Percentiles rank a stretch among this genome's conserved stretches.
phyloP scores from a whole-genome alignment of 257 asterid species.

The Eustoma russellianum region DNA sequence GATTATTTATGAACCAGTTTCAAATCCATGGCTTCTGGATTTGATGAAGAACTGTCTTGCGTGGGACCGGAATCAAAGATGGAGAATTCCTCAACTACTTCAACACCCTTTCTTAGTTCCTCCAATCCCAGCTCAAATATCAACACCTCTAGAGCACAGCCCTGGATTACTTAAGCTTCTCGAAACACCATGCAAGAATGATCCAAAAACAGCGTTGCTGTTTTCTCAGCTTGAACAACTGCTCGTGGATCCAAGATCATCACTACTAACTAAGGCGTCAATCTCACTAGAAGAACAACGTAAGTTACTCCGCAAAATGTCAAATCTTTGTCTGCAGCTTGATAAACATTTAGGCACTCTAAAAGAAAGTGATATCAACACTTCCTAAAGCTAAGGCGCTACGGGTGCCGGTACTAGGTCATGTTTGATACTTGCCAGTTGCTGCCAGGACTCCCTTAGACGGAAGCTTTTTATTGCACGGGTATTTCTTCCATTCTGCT shows the following conservation, averaged over 20 bases:
- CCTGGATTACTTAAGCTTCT: constrained; percentile 38
- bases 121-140: constrained; percentile 45
- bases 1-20: constrained; percentile 58
- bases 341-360: constrained; percentile 34
- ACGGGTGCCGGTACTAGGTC: too few species aligned
- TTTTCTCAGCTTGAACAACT: constrained; percentile 54
- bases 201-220: constrained; percentile 31
- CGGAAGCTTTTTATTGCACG: too few species aligned
- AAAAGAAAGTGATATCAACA: constrained; percentile 7
- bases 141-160: constrained; percentile 20
- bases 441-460: too few species aligned
- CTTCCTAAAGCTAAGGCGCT: neutral
- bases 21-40: constrained; percentile 90
- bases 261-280: constrained; percentile 16
- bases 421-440: too few species aligned
- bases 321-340: constrained; percentile 50
- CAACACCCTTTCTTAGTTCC: constrained; percentile 96
- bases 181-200: constrained; percentile 35
- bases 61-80: constrained; percentile 83
- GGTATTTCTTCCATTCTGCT: too few species aligned
- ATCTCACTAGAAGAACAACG: constrained; percentile 32
- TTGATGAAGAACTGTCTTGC: constrained; percentile 93
- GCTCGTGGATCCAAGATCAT: constrained; percentile 34
- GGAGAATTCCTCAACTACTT: constrained; percentile 90
- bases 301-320: constrained; percentile 41